Conservation (phyloP, 2,329 filamentous ascomycete genomes). For the Stagonosporopsis chrysanthemi region DNA sequence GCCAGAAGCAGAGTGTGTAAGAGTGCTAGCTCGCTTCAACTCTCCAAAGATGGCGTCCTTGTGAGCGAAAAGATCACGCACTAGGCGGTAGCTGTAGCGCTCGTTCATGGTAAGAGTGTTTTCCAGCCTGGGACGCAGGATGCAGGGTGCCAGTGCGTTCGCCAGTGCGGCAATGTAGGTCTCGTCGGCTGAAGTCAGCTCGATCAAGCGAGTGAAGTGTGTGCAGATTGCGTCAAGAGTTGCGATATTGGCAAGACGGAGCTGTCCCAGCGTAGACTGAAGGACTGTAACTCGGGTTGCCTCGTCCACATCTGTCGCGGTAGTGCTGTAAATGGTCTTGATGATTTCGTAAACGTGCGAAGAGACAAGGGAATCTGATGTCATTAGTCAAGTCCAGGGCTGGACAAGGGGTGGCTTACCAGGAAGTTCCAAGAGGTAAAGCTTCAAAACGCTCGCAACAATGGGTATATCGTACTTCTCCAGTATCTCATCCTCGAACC, state of each 20-base stretch:
- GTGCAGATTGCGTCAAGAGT: constrained; percentile 98
- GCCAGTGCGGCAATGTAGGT: constrained; percentile 79
- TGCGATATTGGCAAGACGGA: constrained; percentile 95
- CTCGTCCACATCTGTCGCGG: constrained; percentile 72
- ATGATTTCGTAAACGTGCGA: constrained; percentile 99
- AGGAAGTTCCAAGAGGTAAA: constrained; percentile 94
- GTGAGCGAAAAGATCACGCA: constrained; percentile 90
- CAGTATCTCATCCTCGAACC: constrained; percentile 76
- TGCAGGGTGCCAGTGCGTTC: constrained; percentile 78
- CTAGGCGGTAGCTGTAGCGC: constrained; percentile 86
- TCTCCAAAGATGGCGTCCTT: constrained; percentile 96
- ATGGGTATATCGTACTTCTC: constrained; percentile 93
- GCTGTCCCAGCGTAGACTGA: constrained; percentile 92
- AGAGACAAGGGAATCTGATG: constrained; percentile 90
- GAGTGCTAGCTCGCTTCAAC: constrained; percentile 84
- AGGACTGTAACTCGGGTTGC: constrained; percentile 85
- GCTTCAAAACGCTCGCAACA: constrained; percentile 88
- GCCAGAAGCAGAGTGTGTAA: constrained; percentile 66
- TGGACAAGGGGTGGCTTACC: constrained; percentile 62
- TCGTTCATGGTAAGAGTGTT: constrained; percentile 95
- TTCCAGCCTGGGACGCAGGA: constrained; percentile 85
- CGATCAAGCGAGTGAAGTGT: constrained; percentile 95
- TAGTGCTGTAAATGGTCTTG: constrained; percentile 92
- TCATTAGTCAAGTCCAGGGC: constrained; percentile 27
- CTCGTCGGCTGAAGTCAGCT: constrained; percentile 95